phyloP scores from a whole-genome alignment of 371 early-diverging fungal genomes.

The Nematocida sp. region DNA sequence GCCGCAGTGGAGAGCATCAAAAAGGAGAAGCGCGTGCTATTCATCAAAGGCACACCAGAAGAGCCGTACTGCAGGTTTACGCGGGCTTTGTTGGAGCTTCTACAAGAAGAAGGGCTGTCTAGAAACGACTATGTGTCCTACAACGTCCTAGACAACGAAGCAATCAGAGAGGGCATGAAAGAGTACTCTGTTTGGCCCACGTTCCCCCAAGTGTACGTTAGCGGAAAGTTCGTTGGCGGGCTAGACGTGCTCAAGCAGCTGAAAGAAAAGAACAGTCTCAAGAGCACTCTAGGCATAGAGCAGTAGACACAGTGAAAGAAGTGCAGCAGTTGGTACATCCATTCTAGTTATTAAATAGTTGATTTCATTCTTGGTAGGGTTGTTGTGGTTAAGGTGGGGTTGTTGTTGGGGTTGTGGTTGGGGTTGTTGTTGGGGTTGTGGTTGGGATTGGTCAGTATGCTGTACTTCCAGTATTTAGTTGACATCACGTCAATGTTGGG shows the following conservation, averaged over 20 bases:
- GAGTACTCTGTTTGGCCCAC: constrained; percentile 81
- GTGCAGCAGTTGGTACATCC: too few species aligned
- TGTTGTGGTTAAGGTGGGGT: too few species aligned
- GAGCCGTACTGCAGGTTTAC: constrained; percentile 63
- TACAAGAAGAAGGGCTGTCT: constrained; percentile 21
- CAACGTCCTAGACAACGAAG: constrained; percentile 78
- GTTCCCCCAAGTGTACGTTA: constrained; percentile 88
- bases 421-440: too few species aligned
- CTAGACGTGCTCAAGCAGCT: constrained; percentile 75
- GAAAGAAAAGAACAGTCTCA: constrained; percentile 9
- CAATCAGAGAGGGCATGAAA: constrained; percentile 68
- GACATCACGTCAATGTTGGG: too few species aligned
- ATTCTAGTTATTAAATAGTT: too few species aligned
- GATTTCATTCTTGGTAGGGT: too few species aligned
- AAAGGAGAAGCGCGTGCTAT: constrained; percentile 71
- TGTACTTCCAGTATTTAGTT: too few species aligned
- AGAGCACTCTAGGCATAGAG: not conserved
- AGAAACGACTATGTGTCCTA: constrained; percentile 66
- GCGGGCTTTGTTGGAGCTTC: constrained; percentile 37
- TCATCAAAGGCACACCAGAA: constrained; percentile 73
- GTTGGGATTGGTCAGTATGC: too few species aligned
- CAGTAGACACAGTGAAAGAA: too few species aligned
- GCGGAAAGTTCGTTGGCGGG: constrained; percentile 90
- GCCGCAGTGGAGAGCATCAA: constrained; percentile 42
- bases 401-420: too few species aligned